A percentile compares a stretch with the other conserved stretches of the same genome.
These are phyloP conservation scores for Blastocystis sp. DNA, from an alignment of 352 stramenopile species.

Conservation along the genomic window DNA sequence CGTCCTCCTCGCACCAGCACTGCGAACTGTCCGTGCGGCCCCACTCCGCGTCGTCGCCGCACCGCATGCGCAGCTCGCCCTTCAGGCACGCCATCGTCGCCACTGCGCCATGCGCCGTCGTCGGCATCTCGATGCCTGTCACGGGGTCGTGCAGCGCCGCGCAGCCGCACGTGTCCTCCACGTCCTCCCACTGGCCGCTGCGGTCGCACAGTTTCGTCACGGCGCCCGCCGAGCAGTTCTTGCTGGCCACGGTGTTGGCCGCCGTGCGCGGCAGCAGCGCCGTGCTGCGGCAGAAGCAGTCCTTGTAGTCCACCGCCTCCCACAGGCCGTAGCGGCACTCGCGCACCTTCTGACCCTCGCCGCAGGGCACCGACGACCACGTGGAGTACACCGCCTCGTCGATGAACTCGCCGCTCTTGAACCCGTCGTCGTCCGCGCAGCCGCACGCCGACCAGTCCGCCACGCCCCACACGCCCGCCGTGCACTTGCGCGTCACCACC, in stretches of 20 bases:
- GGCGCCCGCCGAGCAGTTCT: not conserved
- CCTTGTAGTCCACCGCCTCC: constrained; percentile 8
- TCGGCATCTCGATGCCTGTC: not conserved
- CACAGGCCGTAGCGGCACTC: constrained; percentile 17
- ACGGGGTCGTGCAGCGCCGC: not conserved
- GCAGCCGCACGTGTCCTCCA: constrained; percentile 6
- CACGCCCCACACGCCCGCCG: not conserved
- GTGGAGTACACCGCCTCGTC: not conserved
- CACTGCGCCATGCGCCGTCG: not conserved
- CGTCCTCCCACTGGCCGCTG: not conserved
- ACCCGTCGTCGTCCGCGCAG: constrained; percentile 26
- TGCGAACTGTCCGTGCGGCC: not conserved
- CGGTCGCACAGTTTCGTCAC: not conserved
- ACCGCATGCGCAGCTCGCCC: not conserved
- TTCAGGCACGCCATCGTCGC: not conserved
- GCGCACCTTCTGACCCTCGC: not conserved
- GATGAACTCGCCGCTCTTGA: constrained; percentile 13
- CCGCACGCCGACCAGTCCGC: constrained; percentile 42
- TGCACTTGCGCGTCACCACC: constrained; percentile 3
- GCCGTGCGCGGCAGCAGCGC: not conserved
- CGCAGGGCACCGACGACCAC: not conserved
- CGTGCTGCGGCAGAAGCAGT: constrained; percentile 2
- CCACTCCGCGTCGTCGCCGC: not conserved
- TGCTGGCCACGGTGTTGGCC: not conserved
- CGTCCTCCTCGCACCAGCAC: constrained; percentile 10